phyloP scores from a whole-genome alignment of 805 yeast species.

The Candida qinlingensis region DNA sequence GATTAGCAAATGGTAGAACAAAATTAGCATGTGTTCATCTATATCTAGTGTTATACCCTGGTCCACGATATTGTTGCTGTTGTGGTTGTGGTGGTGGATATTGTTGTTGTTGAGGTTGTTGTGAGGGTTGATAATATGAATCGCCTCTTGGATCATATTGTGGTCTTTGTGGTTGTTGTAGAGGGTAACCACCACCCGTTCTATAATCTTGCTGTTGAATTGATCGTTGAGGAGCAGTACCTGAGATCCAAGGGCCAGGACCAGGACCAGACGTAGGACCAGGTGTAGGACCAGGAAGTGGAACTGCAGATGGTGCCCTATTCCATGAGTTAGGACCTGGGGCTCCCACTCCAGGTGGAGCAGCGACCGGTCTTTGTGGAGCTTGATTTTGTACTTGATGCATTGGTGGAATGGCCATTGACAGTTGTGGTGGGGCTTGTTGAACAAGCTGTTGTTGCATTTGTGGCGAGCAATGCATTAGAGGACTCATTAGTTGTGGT shows the following conservation, averaged over 20 bases:
- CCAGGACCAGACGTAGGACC: not conserved
- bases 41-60: not conserved
- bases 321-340: not conserved
- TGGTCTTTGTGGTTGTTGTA: not conserved
- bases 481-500: not conserved
- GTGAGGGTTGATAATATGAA: not conserved
- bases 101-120: not conserved
- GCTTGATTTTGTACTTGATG: not conserved
- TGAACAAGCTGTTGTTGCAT: not conserved
- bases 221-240: not conserved
- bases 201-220: not conserved
- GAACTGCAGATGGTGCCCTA: not conserved
- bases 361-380: not conserved
- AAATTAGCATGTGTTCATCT: not conserved
- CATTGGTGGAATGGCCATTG: not conserved
- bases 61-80: not conserved
- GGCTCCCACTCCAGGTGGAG: not conserved
- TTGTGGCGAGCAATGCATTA: not conserved
- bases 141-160: not conserved
- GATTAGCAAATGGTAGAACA: no score
- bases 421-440: not conserved
- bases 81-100: not conserved
- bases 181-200: not conserved
- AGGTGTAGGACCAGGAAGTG: not conserved
- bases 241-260: not conserved